Conservation (phyloP, 768 basidiomycete species). For the Cystobasidium ongulense region DNA sequence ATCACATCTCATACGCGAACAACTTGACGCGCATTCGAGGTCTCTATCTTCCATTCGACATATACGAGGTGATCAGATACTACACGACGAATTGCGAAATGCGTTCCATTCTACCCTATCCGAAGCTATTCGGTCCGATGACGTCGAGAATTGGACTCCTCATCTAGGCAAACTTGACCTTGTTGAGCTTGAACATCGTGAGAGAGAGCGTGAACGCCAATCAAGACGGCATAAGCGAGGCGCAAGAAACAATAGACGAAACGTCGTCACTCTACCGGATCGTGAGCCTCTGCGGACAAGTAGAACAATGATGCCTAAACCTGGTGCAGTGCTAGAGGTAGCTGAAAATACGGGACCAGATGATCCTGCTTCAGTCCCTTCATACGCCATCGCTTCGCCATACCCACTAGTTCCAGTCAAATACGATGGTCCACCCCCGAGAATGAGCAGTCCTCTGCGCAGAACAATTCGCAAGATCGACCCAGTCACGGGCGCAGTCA, state of each 20-base stretch:
- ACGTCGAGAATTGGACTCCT: conserved; percentile 73
- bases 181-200: conserved; percentile 76
- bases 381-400: conserved; percentile 40
- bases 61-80: conserved; percentile 65
- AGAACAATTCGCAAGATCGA: neutral
- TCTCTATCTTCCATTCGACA: conserved; percentile 84
- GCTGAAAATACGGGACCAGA: conserved; percentile 35
- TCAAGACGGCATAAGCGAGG: conserved; percentile 61
- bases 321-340: conserved; percentile 42
- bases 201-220: conserved; percentile 91
- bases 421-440: conserved; percentile 27
- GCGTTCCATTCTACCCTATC: conserved; percentile 75
- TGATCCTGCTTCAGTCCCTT: conserved; percentile 33
- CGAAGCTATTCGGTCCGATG: conserved; percentile 63
- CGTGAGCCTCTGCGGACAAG: conserved; percentile 85
- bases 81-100: conserved; percentile 82
- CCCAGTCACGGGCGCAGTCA: neutral
- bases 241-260: conserved; percentile 65
- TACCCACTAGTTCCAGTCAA: conserved; percentile 39
- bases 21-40: conserved; percentile 82
- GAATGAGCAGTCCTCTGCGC: conserved; percentile 20
- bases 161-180: conserved; percentile 80
- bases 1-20: conserved; percentile 89
- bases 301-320: conserved; percentile 73
- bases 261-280: conserved; percentile 75